phyloP scores from a whole-genome alignment of 495 filamentous ascomycete species.

The Aspergillus saccharolyticus region DNA sequence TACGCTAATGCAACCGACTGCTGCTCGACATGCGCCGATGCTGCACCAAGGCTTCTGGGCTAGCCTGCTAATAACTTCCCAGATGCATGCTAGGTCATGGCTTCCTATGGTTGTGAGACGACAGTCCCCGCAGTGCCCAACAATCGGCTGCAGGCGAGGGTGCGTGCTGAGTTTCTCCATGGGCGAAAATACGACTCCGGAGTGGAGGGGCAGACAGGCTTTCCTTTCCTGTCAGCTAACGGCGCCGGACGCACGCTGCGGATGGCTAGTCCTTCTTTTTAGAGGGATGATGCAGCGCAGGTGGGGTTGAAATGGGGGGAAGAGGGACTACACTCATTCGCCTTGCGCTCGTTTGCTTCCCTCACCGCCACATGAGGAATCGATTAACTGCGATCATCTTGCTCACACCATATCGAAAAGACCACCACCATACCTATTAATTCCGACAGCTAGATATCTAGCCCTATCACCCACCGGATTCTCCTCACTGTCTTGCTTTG shows the following conservation, averaged over 20 bases:
- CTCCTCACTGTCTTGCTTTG: conserved; percentile 6
- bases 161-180: conserved; percentile 3
- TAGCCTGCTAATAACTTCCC: conserved; percentile 2
- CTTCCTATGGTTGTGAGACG: background rate
- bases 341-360: conserved; percentile 31
- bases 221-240: conserved; percentile 4
- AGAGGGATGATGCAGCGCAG: conserved; percentile 18
- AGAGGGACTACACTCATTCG: conserved; percentile 17
- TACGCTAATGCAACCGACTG: conserved; percentile 15
- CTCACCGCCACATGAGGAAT: conserved; percentile 41
- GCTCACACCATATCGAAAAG: background rate
- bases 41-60: conserved; percentile 9
- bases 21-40: conserved; percentile 16
- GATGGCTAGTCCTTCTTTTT: background rate
- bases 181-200: background rate
- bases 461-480: conserved; percentile 23
- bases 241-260: conserved; percentile 11
- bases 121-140: conserved; percentile 11
- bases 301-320: conserved; percentile 29
- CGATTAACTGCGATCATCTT: background rate
- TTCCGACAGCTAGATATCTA: conserved; percentile 27
- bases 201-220: background rate
- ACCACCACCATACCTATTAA: conserved; percentile 12
- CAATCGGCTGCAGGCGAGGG: conserved; percentile 3
- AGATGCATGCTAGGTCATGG: conserved; percentile 6